Evolutionary conservation across 2,329 filamentous ascomycete species (phyloP).

Genomic region (Diaporthe australafricana): DNA sequence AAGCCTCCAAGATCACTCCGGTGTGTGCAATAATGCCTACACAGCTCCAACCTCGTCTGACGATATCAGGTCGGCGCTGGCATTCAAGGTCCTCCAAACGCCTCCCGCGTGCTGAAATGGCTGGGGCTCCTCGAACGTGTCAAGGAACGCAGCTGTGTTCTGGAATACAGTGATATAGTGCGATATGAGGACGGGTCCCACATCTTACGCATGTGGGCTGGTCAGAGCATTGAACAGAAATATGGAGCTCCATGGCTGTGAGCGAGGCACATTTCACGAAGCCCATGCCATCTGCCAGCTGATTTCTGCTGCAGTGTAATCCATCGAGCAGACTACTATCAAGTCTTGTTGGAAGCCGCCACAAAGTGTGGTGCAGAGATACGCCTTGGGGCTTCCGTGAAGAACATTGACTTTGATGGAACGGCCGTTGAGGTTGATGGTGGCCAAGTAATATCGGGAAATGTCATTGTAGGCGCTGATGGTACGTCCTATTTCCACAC

Average conservation of each 20-base stretch:
- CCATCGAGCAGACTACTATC: conserved; percentile 34
- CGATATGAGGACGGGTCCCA: not conserved
- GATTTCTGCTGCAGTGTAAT: conserved; percentile 16
- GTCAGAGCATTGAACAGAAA: not conserved
- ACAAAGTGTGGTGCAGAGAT: conserved; percentile 4
- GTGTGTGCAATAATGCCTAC: not conserved
- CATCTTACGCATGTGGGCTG: not conserved
- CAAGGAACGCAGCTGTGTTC: not conserved
- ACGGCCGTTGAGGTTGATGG: conserved; percentile 24
- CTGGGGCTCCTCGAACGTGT: conserved; percentile 22
- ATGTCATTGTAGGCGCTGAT: conserved; percentile 31
- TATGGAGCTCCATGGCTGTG: conserved; percentile 33
- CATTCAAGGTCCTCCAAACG: conserved; percentile 22
- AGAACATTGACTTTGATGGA: conserved; percentile 19
- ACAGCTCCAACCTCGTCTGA: not conserved
- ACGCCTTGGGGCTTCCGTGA: conserved; percentile 18
- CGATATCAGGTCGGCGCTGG: conserved; percentile 19
- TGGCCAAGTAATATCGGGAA: conserved; percentile 13
- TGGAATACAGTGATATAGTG: not conserved
- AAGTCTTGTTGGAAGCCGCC: conserved; percentile 29
- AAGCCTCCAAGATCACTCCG: not conserved
- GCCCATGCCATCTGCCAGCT: not conserved
- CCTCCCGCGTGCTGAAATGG: conserved; percentile 6
- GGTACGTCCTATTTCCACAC: conserved; percentile 9
- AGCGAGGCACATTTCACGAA: not conserved